Percentiles rank a stretch among this genome's conserved stretches.
Evolutionary conservation across 768 basidiomycete genomes (phyloP).

Genomic region (Tulasnella sp.): DNA sequence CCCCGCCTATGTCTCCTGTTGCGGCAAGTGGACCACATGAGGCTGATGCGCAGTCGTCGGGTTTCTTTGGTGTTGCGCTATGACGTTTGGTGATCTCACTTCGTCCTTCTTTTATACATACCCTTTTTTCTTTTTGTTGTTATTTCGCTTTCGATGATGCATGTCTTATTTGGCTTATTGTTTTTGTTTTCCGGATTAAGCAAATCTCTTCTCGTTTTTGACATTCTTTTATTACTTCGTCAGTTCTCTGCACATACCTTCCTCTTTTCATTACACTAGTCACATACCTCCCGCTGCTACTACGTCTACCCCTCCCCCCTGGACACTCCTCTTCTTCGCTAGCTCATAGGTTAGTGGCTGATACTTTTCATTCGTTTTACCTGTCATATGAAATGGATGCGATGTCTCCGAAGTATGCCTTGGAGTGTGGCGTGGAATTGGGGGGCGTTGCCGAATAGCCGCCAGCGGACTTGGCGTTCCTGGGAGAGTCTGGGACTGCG

Average conservation of each 20-base stretch:
- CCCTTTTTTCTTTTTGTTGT: not conserved
- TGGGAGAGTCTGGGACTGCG: not conserved
- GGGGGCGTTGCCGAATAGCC: not conserved
- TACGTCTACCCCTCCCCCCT: not conserved
- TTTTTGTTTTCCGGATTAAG: not conserved
- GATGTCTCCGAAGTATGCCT: not conserved
- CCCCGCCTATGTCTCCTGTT: not conserved
- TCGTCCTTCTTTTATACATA: not conserved
- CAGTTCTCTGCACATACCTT: constrained; percentile 12
- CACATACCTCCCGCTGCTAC: constrained; percentile 3
- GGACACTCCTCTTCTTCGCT: not conserved
- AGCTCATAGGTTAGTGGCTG: not conserved
- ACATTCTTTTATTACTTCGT: constrained; percentile 15
- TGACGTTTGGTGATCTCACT: not conserved
- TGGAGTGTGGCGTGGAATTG: not conserved
- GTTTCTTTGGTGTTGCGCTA: constrained; percentile 15
- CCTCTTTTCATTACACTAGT: not conserved
- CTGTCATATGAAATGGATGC: not conserved
- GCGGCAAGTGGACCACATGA: not conserved
- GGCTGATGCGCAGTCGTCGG: not conserved
- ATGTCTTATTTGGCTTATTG: not conserved
- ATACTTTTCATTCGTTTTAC: too few species aligned
- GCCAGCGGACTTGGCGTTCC: not conserved
- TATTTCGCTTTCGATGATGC: not conserved
- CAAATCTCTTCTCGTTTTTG: not conserved